phyloP scores from a whole-genome alignment of 495 filamentous ascomycete species.

The Pyrenula aspistea region DNA sequence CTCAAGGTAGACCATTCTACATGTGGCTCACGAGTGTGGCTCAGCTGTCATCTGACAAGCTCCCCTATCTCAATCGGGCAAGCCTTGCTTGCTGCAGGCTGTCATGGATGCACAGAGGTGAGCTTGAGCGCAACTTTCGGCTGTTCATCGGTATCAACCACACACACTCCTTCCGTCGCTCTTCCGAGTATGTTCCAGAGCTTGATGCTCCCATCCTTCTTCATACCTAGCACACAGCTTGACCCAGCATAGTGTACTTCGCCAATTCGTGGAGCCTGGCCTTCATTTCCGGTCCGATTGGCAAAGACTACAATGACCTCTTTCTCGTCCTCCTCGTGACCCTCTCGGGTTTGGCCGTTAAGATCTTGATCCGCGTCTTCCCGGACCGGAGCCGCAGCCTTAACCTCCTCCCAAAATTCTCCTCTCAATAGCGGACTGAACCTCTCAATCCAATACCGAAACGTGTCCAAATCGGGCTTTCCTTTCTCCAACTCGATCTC shows the following conservation, averaged over 20 bases:
- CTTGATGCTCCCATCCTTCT: constrained; percentile 26
- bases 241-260: constrained; percentile 65
- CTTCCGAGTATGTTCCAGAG: constrained; percentile 36
- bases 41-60: not conserved
- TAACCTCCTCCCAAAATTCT: constrained; percentile 20
- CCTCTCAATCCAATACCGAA: constrained; percentile 83
- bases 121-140: constrained; percentile 9
- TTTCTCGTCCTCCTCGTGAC: constrained; percentile 5
- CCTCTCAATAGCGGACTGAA: constrained; percentile 59
- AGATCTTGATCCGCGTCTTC: constrained; percentile 1
- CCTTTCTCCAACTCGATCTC: constrained; percentile 27
- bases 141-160: constrained; percentile 32
- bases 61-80: not conserved
- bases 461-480: constrained; percentile 65
- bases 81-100: not conserved
- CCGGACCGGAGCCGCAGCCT: constrained; percentile 10
- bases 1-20: too few relatives aligned
- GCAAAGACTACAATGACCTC: constrained; percentile 72
- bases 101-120: not conserved
- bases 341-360: not conserved
- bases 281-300: constrained; percentile 67
- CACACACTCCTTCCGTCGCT: constrained; percentile 30
- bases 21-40: not conserved
- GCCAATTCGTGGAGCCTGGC: constrained; percentile 31
- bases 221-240: constrained; percentile 65